A percentile compares a stretch with the other conserved stretches of the same genome.
Conservation (phyloP, 2,329 filamentous ascomycete genomes). For the Waltergamsia citrina region DNA sequence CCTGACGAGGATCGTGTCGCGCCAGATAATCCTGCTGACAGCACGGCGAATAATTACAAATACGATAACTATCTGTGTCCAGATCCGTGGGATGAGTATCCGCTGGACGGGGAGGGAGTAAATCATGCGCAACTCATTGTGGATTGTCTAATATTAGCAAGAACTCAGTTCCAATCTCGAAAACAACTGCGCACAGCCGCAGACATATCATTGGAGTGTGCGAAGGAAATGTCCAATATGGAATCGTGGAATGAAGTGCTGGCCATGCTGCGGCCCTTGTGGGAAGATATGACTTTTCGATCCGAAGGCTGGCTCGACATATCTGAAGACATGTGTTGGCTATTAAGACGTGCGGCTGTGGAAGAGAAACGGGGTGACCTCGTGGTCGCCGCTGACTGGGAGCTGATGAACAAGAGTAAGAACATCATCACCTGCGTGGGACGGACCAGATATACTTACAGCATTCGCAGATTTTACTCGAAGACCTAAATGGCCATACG, state of each 20-base stretch:
- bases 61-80: conserved; percentile 62
- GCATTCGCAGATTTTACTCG: conserved; percentile 37
- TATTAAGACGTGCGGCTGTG: conserved; percentile 46
- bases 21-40: conserved; percentile 35
- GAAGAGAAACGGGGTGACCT: conserved; percentile 42
- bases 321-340: conserved; percentile 51
- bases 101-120: conserved; percentile 37
- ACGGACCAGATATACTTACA: neutral
- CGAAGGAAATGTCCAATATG: conserved; percentile 41
- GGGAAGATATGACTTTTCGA: conserved; percentile 47
- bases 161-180: conserved; percentile 42
- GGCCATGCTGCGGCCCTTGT: conserved; percentile 44
- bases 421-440: conserved; percentile 14
- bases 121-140: conserved; percentile 48
- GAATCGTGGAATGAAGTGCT: conserved; percentile 44
- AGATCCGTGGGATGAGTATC: conserved; percentile 50
- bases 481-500: conserved; percentile 50
- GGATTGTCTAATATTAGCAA: conserved; percentile 39
- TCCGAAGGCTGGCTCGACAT: conserved; percentile 51
- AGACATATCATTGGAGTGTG: conserved; percentile 48
- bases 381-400: conserved; percentile 55
- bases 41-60: conserved; percentile 37
- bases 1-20: conserved; percentile 46
- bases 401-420: conserved; percentile 50
- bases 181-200: conserved; percentile 42